Evolutionary conservation across 78 protist species (phyloP).

Genomic region (Speleostelium caveatum): DNA sequence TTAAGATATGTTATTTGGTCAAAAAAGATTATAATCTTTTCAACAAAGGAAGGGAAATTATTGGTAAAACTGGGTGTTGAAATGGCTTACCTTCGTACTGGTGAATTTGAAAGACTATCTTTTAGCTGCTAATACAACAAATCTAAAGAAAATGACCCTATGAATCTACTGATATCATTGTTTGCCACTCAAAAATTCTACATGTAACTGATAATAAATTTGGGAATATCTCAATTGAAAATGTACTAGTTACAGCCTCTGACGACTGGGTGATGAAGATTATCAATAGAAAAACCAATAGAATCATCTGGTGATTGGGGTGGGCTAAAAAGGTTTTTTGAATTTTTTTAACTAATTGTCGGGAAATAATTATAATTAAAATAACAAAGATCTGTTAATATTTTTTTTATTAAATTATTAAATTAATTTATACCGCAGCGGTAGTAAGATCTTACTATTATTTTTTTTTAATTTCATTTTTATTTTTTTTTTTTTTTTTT

Average conservation of each 20-base stretch:
- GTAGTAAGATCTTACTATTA: no score
- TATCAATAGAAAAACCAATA: background rate
- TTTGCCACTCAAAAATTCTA: constrained; percentile 81
- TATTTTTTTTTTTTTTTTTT: no score
- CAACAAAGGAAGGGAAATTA: constrained; percentile 86
- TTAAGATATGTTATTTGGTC: constrained; percentile 96
- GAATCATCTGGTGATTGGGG: constrained; percentile 20
- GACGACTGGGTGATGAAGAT: constrained; percentile 44
- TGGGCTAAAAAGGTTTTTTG: no score
- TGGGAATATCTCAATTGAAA: background rate
- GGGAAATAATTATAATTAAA: no score
- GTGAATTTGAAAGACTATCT: constrained; percentile 92
- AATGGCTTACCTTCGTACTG: constrained; percentile 92
- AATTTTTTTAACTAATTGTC: no score
- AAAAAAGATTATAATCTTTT: constrained; percentile 91
- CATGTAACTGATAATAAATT: constrained; percentile 35
- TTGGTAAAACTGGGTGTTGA: constrained; percentile 95
- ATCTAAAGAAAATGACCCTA: constrained; percentile 92
- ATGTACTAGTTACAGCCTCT: background rate
- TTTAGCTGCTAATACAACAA: constrained; percentile 95
- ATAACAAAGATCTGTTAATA: no score
- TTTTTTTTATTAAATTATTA: no score
- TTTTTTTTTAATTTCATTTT: no score
- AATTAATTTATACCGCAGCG: no score
- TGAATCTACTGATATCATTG: constrained; percentile 87